Conservation (phyloP, 2,329 filamentous ascomycete species). For the Paradendryphiella salina region DNA sequence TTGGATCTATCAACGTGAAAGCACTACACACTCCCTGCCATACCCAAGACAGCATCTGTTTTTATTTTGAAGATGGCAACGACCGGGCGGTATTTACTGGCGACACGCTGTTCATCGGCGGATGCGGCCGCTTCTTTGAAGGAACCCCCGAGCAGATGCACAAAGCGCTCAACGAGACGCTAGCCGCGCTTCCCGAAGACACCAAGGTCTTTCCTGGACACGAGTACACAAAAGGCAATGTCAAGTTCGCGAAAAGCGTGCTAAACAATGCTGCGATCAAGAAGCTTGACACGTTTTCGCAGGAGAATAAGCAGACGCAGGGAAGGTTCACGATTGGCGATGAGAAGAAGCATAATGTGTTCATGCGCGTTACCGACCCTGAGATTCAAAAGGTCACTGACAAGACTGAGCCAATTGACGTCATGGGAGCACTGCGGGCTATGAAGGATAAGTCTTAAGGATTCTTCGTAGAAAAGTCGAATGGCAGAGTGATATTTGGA, state of each 20-base stretch:
- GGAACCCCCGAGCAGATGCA: conserved; percentile 85
- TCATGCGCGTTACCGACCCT: conserved; percentile 90
- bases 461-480: no score
- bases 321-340: conserved; percentile 96
- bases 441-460: conserved; percentile 71
- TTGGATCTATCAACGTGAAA: conserved; percentile 81
- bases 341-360: conserved; percentile 96
- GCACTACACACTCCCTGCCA: conserved; percentile 96
- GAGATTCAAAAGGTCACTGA: conserved; percentile 82
- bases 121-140: conserved; percentile 96
- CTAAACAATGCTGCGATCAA: conserved; percentile 71
- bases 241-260: conserved; percentile 81
- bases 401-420: conserved; percentile 75
- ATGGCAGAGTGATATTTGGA: background rate
- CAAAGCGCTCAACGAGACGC: conserved; percentile 82
- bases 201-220: conserved; percentile 94
- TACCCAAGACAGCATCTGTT: conserved; percentile 98
- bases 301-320: conserved; percentile 82
- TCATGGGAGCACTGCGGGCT: conserved; percentile 83
- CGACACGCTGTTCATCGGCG: conserved; percentile 93
- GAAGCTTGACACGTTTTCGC: conserved; percentile 75
- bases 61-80: conserved; percentile 78
- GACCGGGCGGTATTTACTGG: conserved; percentile 88
- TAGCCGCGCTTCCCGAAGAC: conserved; percentile 81
- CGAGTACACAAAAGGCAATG: conserved; percentile 97